Percentiles rank a stretch among this genome's conserved stretches.
Evolutionary conservation across 2,329 filamentous ascomycete genomes (phyloP).

Genomic region (Aaosphaeria arxii): DNA sequence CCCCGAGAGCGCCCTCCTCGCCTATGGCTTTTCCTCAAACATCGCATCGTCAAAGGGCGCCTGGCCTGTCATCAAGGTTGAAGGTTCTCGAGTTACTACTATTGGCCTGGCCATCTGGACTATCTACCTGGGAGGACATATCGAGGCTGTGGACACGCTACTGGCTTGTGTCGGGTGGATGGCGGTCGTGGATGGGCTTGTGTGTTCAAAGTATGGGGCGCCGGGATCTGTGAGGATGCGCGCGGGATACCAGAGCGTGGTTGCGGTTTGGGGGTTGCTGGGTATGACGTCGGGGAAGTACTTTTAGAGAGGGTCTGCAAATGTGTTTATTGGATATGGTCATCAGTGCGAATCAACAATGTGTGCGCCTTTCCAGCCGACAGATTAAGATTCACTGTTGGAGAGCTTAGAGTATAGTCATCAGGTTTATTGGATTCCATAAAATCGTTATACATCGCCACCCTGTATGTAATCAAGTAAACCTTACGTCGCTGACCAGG

Average conservation of each 20-base stretch:
- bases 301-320: not conserved
- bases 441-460: no score
- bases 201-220: conserved; percentile 11
- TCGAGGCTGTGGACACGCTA: conserved; percentile 16
- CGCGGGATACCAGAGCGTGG: conserved; percentile 5
- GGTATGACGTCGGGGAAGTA: conserved; percentile 15
- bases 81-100: conserved; percentile 12
- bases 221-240: conserved; percentile 9
- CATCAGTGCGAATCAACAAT: no score
- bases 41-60: conserved; percentile 11
- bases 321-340: no score
- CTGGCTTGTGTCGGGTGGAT: conserved; percentile 14
- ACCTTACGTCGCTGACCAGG: no score
- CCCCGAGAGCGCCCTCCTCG: conserved; percentile 9
- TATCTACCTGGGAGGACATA: conserved; percentile 14
- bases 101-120: conserved; percentile 14
- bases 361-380: no score
- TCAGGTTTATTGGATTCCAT: no score
- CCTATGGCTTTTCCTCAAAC: conserved; percentile 8
- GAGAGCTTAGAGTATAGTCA: no score
- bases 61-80: conserved; percentile 13
- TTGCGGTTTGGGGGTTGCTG: conserved; percentile 14
- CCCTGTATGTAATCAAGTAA: no score
- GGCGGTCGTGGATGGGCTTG: conserved; percentile 11
- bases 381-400: no score